A percentile compares a stretch with the other conserved stretches of the same genome.
These are phyloP conservation scores for Hygrocybe coccinea DNA, from an alignment of 768 basidiomycete species.

Conservation along the genomic window DNA sequence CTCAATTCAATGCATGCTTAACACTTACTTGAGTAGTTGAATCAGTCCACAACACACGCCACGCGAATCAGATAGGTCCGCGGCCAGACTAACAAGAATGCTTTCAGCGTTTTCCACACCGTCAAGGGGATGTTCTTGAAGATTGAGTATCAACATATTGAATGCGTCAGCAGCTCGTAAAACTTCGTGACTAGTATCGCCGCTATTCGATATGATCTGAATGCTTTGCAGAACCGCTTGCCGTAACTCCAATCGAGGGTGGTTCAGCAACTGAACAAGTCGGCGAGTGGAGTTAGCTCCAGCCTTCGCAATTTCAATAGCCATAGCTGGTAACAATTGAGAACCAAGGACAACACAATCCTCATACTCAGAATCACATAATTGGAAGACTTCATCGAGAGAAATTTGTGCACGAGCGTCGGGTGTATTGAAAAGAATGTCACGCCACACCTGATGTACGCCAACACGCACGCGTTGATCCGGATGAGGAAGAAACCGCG, in stretches of 20 bases:
- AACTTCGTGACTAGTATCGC: slow-evolving; percentile 8
- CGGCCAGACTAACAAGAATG: slow-evolving; percentile 13
- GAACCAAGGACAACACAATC: slow-evolving; percentile 13
- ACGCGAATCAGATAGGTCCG: slow-evolving; percentile 13
- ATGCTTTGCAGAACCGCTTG: slow-evolving; percentile 14
- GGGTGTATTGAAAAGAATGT: slow-evolving; percentile 12
- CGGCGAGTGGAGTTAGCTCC: slow-evolving; percentile 10
- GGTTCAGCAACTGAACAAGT: slow-evolving; percentile 12
- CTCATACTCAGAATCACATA: slow-evolving; percentile 15
- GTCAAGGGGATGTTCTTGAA: slow-evolving; percentile 13
- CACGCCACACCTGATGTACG: slow-evolving; percentile 14
- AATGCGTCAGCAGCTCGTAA: slow-evolving; percentile 12
- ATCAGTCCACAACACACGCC: slow-evolving; percentile 14
- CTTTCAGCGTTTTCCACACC: slow-evolving; percentile 11
- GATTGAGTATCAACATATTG: slow-evolving; percentile 5
- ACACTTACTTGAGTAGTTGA: slow-evolving; percentile 18
- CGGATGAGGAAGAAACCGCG: slow-evolving; percentile 9
- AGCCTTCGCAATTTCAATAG: slow-evolving; percentile 13
- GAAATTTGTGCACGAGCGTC: slow-evolving; percentile 13
- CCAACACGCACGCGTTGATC: slow-evolving; percentile 13
- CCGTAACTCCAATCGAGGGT: slow-evolving; percentile 11
- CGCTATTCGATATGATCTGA: slow-evolving; percentile 13
- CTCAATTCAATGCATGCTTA: background rate
- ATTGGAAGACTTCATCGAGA: slow-evolving; percentile 14
- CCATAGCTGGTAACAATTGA: slow-evolving; percentile 11